Evolutionary conservation across 1,139 yeast genomes (phyloP).

Genomic region (Trichomonascaceae sp.): DNA sequence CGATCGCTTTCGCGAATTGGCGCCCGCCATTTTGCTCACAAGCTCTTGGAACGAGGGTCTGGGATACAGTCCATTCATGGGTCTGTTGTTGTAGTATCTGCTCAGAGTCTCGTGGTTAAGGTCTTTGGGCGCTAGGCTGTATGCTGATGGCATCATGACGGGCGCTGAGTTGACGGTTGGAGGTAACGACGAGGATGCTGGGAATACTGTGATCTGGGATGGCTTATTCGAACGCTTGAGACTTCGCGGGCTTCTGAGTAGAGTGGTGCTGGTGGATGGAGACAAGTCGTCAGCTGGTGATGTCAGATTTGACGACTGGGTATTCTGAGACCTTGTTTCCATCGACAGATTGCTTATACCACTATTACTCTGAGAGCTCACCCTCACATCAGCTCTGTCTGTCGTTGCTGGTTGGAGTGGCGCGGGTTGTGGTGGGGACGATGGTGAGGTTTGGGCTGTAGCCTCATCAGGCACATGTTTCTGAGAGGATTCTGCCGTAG

Average conservation of each 20-base stretch:
- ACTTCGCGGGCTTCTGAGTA: background rate
- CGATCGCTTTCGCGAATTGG: background rate
- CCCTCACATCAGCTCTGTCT: too few relatives aligned
- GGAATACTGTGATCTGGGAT: background rate
- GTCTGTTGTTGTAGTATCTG: slow-evolving; percentile 1
- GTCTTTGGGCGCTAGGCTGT: too few relatives aligned
- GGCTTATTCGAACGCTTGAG: background rate
- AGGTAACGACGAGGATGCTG: background rate
- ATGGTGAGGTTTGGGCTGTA: too few relatives aligned
- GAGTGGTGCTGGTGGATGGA: too few relatives aligned
- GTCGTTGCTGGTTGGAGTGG: too few relatives aligned
- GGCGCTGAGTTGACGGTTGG: too few relatives aligned
- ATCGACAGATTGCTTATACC: background rate
- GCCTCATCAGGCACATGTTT: too few relatives aligned
- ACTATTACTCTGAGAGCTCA: too few relatives aligned
- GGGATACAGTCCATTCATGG: background rate
- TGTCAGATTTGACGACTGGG: slow-evolving; percentile 1
- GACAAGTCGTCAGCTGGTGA: slow-evolving; percentile 4
- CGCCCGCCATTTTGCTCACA: background rate
- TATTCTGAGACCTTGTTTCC: background rate
- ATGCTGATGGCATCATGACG: too few relatives aligned
- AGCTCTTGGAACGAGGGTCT: background rate
- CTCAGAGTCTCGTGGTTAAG: slow-evolving; percentile 4
- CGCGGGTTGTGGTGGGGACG: too few relatives aligned
- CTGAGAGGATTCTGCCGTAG: too few relatives aligned